These are phyloP conservation scores for Colletotrichum costaricense DNA, from an alignment of 2,329 filamentous ascomycete genomes.

Conservation along the genomic window DNA sequence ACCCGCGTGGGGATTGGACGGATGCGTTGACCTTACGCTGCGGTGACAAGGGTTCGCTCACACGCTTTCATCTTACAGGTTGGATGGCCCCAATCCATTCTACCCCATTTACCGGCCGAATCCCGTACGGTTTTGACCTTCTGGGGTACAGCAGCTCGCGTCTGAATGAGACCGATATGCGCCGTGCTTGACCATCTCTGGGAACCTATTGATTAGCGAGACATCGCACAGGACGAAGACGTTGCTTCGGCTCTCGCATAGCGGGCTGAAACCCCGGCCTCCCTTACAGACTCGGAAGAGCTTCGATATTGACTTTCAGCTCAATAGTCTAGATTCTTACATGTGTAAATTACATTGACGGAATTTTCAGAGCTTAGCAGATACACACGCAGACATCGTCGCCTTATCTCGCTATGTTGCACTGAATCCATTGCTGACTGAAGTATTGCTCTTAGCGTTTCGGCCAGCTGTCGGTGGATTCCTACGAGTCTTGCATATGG, in stretches of 20 bases:
- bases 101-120: not conserved
- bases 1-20: not conserved
- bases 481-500: not conserved
- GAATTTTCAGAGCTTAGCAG: too few species aligned
- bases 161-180: not conserved
- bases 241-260: too few species aligned
- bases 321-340: too few species aligned
- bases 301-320: too few species aligned
- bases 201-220: not conserved
- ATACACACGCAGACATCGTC: too few species aligned
- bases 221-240: too few species aligned
- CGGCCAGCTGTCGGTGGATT: not conserved
- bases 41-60: not conserved
- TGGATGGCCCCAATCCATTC: not conserved
- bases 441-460: not conserved
- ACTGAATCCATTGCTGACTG: not conserved
- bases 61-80: not conserved
- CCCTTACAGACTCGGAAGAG: too few species aligned
- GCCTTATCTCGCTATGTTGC: not conserved
- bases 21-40: not conserved
- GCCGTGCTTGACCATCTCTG: too few species aligned
- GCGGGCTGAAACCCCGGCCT: too few species aligned
- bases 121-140: not conserved
- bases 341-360: too few species aligned
- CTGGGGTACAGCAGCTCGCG: not conserved